Evolutionary conservation across 805 yeast species (phyloP).

Genomic region (Saturnispora diversa): DNA sequence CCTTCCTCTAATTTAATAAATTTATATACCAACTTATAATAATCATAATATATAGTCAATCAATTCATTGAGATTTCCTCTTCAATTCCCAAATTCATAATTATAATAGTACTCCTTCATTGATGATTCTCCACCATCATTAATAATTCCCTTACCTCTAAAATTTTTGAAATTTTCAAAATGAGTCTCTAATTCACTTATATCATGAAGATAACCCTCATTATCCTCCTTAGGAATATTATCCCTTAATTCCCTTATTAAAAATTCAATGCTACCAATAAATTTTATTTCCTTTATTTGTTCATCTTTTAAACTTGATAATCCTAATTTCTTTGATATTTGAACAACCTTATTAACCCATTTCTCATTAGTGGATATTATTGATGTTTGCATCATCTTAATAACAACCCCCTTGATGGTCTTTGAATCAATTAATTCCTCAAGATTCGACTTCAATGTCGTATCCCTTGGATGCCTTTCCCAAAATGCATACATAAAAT

Average conservation of each 20-base stretch:
- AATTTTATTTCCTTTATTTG: conserved; percentile 12
- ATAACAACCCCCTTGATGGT: conserved; percentile 11
- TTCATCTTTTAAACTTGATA: conserved; percentile 8
- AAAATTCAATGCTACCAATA: conserved; percentile 14
- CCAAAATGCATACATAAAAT: conserved; percentile 24
- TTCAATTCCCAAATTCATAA: too few species aligned
- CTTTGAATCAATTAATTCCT: not conserved
- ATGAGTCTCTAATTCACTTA: conserved; percentile 3
- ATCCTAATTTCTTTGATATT: conserved; percentile 13
- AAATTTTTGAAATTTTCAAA: conserved; percentile 1
- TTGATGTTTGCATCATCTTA: conserved; percentile 12
- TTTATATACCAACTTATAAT: not conserved
- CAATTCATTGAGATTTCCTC: too few species aligned
- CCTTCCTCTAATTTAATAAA: conserved; percentile 1
- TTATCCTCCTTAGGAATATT: conserved; percentile 3
- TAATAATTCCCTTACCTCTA: not conserved
- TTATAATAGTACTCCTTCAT: too few species aligned
- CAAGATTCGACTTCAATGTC: conserved; percentile 13
- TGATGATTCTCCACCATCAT: too few species aligned
- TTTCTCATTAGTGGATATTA: conserved; percentile 11
- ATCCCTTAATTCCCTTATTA: conserved; percentile 17
- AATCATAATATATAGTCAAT: too few species aligned
- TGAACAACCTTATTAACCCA: conserved; percentile 9
- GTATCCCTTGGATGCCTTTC: conserved; percentile 19
- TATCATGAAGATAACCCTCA: conserved; percentile 5